Evolutionary conservation across 495 filamentous ascomycete genomes (phyloP).

Genomic region (Cairneyella variabilis): DNA sequence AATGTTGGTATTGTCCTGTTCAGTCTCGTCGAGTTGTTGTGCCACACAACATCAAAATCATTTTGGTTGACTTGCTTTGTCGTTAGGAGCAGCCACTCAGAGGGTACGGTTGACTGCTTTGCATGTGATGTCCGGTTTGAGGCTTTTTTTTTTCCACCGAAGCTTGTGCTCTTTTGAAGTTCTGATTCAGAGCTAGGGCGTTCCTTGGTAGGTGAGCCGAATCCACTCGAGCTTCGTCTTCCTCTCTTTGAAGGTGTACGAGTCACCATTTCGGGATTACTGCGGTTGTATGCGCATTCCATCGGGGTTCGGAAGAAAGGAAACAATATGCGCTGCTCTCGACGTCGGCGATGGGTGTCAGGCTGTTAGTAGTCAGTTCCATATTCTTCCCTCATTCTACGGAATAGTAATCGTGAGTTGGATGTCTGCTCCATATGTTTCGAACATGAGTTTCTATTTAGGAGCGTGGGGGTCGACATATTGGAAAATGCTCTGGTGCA

Average conservation of each 20-base stretch:
- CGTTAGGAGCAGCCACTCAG: constrained; percentile 13
- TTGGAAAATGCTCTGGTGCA: too few relatives aligned
- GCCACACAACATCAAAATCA: constrained; percentile 4
- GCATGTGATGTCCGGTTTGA: constrained; percentile 12
- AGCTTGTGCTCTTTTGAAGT: too few relatives aligned
- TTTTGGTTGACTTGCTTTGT: constrained; percentile 10
- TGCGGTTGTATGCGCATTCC: too few relatives aligned
- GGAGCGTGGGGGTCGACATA: too few relatives aligned
- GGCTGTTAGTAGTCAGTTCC: too few relatives aligned
- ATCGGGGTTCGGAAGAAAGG: too few relatives aligned
- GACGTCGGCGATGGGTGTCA: too few relatives aligned
- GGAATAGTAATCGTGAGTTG: background rate
- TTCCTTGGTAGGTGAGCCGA: background rate
- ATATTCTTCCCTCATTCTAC: background rate
- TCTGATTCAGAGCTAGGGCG: background rate
- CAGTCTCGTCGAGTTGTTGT: background rate
- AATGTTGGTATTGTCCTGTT: background rate
- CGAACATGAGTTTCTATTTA: constrained; percentile 2
- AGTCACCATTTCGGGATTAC: too few relatives aligned
- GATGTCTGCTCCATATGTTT: background rate
- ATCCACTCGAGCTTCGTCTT: too few relatives aligned
- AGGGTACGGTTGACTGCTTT: background rate
- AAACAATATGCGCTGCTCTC: too few relatives aligned
- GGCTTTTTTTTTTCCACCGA: too few relatives aligned
- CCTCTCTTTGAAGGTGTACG: too few relatives aligned